Percentiles rank a stretch among this genome's conserved stretches.
Conservation (phyloP, 176 grass and related monocot species). For the Aegilops speltoides region DNA sequence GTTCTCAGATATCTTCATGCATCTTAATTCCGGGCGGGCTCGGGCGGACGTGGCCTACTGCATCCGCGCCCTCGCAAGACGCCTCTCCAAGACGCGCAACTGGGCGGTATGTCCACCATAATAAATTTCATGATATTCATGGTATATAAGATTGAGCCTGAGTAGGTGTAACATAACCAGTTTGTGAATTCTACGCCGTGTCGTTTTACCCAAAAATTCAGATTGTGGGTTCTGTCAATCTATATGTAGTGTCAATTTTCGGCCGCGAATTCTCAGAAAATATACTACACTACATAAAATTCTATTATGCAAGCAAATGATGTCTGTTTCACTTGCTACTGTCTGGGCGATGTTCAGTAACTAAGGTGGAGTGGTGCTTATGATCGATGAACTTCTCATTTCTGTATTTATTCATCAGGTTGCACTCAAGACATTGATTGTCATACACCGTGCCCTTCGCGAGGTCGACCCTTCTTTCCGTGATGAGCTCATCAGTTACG, state of each 20-base stretch:
- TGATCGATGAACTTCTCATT: background rate
- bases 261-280: background rate
- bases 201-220: background rate
- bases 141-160: background rate
- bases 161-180: background rate
- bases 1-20: slow-evolving; percentile 72
- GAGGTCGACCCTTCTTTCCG: slow-evolving; percentile 81
- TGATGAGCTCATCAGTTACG: slow-evolving; percentile 89
- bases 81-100: slow-evolving; percentile 91
- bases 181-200: background rate
- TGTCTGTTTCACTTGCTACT: background rate
- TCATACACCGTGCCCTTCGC: slow-evolving; percentile 88
- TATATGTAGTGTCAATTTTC: background rate
- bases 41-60: slow-evolving; percentile 92
- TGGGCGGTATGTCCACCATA: slow-evolving; percentile 63
- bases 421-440: slow-evolving; percentile 80
- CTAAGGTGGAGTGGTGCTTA: background rate
- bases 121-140: background rate
- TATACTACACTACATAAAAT: background rate
- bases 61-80: slow-evolving; percentile 94
- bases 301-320: background rate
- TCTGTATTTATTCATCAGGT: slow-evolving; percentile 49
- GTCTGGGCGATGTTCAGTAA: background rate
- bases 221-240: background rate
- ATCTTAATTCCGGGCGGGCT: slow-evolving; percentile 76